Base-by-base conservation (phyloP, 2,329 filamentous ascomycete species). In the Aureobasidium sp. region DNA sequence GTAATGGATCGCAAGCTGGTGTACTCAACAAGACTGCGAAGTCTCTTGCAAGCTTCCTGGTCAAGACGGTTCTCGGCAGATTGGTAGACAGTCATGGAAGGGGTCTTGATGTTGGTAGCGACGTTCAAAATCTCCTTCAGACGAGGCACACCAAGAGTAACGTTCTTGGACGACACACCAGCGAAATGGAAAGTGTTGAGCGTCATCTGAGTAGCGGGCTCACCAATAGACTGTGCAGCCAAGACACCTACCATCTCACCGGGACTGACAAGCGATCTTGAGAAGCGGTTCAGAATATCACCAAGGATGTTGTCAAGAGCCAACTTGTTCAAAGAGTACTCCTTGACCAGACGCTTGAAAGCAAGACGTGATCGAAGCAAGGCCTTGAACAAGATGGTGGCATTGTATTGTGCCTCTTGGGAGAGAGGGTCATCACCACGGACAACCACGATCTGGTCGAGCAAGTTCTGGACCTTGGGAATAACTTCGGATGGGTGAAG, bases 111-210 rank as follows among this genome's bases (percentile, higher is more conserved):
- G 76, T 97, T 95, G 68, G 89, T 92, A 0, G 95, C 94, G 63
- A 99, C 86, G 74, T 99, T 99, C 62, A 99, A 82, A 85, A 99
- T 99, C 79, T 99, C 94, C 83, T 99, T 99, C 54, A 99, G 85
- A 86, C 94, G 93, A 48, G 94, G 94, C 47, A 99, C 94, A 91
- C 94, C 94, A 53, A 99, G 87, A 0, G 94, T 99, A 61, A 99
- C 93, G 82, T 99, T 99, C 87, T 99, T 99, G 29, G 93, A 96
- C 42, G 95, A 96, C 64, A 99, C 91, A 96, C 94, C 94, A 75
- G 94, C 92, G 75, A 99, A 99, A 82, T 99, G 94, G 88, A 99
- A 99, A 29, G 94, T 99, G 79, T 99, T 99, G 64, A 99, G 79
- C 1, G 94, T 99, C 94, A 99, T 99, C 81, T 99, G 94, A 1